Evolutionary conservation across 1,139 yeast genomes (phyloP).

Genomic region (Arxiozyma bovina): DNA sequence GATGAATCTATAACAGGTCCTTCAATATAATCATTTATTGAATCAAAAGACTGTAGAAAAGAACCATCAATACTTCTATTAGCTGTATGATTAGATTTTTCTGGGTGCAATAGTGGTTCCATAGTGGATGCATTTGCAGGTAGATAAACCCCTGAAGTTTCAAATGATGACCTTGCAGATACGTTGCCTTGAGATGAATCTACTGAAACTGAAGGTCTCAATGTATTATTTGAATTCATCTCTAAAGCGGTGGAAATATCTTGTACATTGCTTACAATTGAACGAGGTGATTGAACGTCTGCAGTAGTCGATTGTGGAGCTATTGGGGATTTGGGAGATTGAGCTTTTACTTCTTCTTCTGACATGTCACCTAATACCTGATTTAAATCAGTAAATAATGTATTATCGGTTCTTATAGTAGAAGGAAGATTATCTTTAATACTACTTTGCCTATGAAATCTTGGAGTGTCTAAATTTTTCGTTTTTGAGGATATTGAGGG

Average conservation of each 20-base stretch:
- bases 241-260: constrained; percentile 2
- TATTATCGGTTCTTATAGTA: constrained; percentile 31
- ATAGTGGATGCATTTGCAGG: constrained; percentile 9
- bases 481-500: constrained; percentile 5
- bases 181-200: not conserved
- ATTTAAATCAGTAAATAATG: constrained; percentile 21
- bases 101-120: constrained; percentile 16
- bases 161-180: constrained; percentile 22
- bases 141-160: constrained; percentile 10
- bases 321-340: not conserved
- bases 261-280: constrained; percentile 8
- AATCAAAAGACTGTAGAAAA: constrained; percentile 18
- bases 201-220: not conserved
- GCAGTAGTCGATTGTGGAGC: not conserved
- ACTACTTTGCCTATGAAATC: constrained; percentile 8
- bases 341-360: not conserved
- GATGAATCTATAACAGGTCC: constrained; percentile 18
- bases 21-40: constrained; percentile 12
- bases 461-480: constrained; percentile 2
- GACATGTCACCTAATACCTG: constrained; percentile 12
- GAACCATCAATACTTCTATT: constrained; percentile 17
- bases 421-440: constrained; percentile 30
- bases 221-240: not conserved
- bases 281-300: not conserved
- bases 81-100: constrained; percentile 10